phyloP scores from a whole-genome alignment of 805 yeast genomes.

The Hanseniaspora hatyaiensis region DNA sequence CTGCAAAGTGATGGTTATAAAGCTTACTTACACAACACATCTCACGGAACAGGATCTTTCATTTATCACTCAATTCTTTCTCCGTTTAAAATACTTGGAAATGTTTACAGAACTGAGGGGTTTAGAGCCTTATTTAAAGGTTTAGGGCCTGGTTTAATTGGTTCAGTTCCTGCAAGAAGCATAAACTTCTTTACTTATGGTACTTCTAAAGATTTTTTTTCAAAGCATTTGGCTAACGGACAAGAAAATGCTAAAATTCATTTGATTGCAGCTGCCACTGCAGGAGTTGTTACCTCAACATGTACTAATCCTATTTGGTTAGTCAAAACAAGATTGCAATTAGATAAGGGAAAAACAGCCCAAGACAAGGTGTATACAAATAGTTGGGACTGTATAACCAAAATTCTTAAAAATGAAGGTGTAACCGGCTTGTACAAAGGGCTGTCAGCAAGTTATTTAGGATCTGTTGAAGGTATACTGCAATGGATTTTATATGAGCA shows the following conservation, averaged over 20 bases:
- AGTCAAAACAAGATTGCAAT: conserved; percentile 83
- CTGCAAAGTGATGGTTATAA: conserved; percentile 79
- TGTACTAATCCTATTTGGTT: conserved; percentile 98
- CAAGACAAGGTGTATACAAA: conserved; percentile 54
- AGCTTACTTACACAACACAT: conserved; percentile 26
- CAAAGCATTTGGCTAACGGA: conserved; percentile 55
- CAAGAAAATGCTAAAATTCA: conserved; percentile 78
- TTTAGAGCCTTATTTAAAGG: conserved; percentile 82
- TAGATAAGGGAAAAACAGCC: conserved; percentile 58
- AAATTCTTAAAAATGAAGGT: conserved; percentile 69
- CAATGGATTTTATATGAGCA: conserved; percentile 97
- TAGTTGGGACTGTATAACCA: conserved; percentile 70
- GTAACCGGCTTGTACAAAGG: conserved; percentile 73
- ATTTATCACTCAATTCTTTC: conserved; percentile 11
- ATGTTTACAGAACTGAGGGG: conserved; percentile 69
- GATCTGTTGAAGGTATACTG: conserved; percentile 81
- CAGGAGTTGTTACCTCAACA: conserved; percentile 89
- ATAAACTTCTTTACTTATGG: conserved; percentile 95
- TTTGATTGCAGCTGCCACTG: conserved; percentile 71
- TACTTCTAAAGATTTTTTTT: conserved; percentile 70
- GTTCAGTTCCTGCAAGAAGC: conserved; percentile 95
- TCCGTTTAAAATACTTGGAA: conserved; percentile 39
- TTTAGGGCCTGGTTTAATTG: conserved; percentile 89
- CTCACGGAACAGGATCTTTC: conserved; percentile 7
- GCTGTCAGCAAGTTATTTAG: conserved; percentile 85